phyloP scores from a whole-genome alignment of 2,329 filamentous ascomycete species.

The Lojkania enalia region DNA sequence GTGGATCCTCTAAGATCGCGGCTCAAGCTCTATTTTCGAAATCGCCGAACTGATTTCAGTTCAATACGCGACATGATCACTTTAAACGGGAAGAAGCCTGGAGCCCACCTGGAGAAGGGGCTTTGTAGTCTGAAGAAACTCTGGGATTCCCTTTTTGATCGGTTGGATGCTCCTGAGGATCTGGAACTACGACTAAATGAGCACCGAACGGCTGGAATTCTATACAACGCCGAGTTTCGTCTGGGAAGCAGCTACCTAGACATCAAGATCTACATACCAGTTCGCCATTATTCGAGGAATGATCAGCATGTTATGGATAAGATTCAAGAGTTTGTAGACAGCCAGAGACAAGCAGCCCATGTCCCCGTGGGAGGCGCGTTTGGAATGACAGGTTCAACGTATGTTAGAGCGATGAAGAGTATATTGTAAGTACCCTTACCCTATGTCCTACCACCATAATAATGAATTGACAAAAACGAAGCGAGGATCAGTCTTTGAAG shows the following conservation, averaged over 20 bases:
- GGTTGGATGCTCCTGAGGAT: too few relatives aligned
- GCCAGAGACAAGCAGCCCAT: too few relatives aligned
- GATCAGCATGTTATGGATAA: not conserved
- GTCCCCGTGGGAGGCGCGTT: too few relatives aligned
- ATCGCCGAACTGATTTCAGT: not conserved
- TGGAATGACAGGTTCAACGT: too few relatives aligned
- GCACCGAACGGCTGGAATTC: not conserved
- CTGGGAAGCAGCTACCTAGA: not conserved
- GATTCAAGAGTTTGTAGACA: not conserved
- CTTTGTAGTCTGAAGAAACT: not conserved
- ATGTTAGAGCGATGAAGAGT: too few relatives aligned
- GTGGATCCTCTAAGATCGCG: not conserved
- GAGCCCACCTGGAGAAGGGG: not conserved
- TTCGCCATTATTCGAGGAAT: slow-evolving; percentile 2
- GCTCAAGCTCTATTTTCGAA: slow-evolving; percentile 1
- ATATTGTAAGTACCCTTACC: too few relatives aligned
- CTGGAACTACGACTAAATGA: not conserved
- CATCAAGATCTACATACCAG: slow-evolving; percentile 1
- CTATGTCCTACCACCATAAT: too few relatives aligned
- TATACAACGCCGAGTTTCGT: not conserved
- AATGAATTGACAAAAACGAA: too few relatives aligned
- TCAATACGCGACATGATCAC: not conserved
- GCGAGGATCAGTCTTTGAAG: not conserved
- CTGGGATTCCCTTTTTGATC: not conserved
- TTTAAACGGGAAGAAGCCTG: not conserved